These are phyloP conservation scores for Blepharisma undulans DNA, from an alignment of 169 alveolate genomes.

Conservation along the genomic window DNA sequence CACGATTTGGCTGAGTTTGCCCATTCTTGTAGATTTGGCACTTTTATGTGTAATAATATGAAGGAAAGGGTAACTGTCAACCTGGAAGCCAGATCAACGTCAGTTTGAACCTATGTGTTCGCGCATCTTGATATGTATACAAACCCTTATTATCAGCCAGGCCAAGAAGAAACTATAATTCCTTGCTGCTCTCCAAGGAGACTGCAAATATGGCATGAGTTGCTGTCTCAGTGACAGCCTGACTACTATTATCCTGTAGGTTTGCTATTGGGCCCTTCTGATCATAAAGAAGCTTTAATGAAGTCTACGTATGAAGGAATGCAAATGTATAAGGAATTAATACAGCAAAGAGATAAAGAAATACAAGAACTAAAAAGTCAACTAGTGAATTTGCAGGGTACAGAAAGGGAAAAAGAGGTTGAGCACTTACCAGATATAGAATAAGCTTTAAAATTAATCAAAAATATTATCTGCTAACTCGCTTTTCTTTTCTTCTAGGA, in stretches of 20 bases:
- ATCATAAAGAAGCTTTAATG: constrained; percentile 37
- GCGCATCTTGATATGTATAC: background rate
- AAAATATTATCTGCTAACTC: too few species aligned
- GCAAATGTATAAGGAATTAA: constrained; percentile 22
- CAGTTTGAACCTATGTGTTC: constrained; percentile 19
- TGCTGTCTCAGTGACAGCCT: constrained; percentile 11
- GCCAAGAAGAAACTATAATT: constrained; percentile 19
- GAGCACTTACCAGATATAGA: background rate
- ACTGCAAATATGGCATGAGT: constrained; percentile 14
- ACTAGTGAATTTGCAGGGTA: background rate
- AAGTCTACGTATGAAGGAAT: constrained; percentile 30
- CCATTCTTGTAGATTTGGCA: constrained; percentile 37
- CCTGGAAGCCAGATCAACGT: background rate
- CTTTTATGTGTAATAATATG: constrained; percentile 16
- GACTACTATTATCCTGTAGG: constrained; percentile 24
- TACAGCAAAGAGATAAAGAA: constrained; percentile 29
- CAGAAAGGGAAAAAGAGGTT: background rate
- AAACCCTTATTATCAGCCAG: constrained; percentile 37
- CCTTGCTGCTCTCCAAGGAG: background rate
- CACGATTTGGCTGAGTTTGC: constrained; percentile 29
- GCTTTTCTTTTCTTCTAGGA: background rate
- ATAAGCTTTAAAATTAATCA: background rate
- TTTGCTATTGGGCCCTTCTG: background rate
- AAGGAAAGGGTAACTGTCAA: background rate
- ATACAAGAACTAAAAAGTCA: constrained; percentile 4